phyloP scores from a whole-genome alignment of 2,329 filamentous ascomycete species.

The Trichoderma simmonsii region DNA sequence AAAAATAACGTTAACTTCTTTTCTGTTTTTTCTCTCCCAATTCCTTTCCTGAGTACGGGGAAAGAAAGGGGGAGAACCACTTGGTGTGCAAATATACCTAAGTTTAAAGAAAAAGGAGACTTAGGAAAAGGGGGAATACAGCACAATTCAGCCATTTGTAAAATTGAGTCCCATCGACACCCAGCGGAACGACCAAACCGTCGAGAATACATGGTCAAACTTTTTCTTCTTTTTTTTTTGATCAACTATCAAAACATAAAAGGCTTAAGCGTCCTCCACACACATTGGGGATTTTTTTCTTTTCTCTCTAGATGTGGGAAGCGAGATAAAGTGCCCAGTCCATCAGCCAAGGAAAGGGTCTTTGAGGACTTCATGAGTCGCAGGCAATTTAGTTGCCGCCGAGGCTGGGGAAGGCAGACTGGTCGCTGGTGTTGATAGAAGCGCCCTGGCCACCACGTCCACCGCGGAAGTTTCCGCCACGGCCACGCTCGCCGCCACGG shows the following conservation, averaged over 20 bases:
- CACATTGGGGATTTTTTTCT: conserved; percentile 6
- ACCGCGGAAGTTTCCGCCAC: conserved; percentile 41
- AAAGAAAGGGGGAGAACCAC: background rate
- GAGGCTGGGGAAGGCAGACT: conserved; percentile 60
- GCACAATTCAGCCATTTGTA: conserved; percentile 25
- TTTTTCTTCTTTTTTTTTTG: conserved; percentile 26
- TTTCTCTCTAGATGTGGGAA: conserved; percentile 9
- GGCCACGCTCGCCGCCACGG: conserved; percentile 48
- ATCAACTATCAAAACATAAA: conserved; percentile 30
- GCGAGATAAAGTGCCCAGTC: conserved; percentile 12
- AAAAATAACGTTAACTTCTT: background rate
- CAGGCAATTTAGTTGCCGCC: conserved; percentile 47
- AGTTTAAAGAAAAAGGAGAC: background rate
- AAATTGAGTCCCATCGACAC: conserved; percentile 20
- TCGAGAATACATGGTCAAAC: conserved; percentile 30
- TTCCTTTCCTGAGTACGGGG: background rate
- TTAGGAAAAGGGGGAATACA: background rate
- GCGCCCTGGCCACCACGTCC: conserved; percentile 40
- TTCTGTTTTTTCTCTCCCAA: background rate
- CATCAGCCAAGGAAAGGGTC: conserved; percentile 17
- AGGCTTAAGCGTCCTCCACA: conserved; percentile 23
- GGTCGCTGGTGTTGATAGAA: conserved; percentile 55
- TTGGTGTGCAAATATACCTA: background rate
- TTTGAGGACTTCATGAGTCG: conserved; percentile 14
- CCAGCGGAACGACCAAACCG: conserved; percentile 19